A percentile compares a stretch with the other conserved stretches of the same genome.
Conservation (phyloP, 2,329 filamentous ascomycete species). For the Elsinoe fawcettii region DNA sequence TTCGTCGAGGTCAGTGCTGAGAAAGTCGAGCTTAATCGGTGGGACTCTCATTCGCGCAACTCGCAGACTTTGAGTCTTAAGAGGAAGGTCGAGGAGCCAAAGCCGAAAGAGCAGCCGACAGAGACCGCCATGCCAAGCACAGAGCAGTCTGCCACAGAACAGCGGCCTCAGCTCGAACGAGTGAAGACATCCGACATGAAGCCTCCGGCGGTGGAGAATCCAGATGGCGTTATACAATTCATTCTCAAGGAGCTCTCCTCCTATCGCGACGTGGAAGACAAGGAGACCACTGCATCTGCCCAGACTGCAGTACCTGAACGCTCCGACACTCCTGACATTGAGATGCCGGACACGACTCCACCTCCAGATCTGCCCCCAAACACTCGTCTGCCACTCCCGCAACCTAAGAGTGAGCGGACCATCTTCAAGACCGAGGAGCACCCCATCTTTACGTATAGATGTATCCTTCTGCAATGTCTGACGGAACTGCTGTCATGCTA, state of each 20-base stretch:
- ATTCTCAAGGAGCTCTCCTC: conserved; percentile 84
- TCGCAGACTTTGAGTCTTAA: conserved; percentile 49
- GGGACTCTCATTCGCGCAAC: conserved; percentile 44
- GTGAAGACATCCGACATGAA: conserved; percentile 65
- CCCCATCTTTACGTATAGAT: conserved; percentile 92
- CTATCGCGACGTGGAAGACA: conserved; percentile 88
- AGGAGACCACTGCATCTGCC: conserved; percentile 46
- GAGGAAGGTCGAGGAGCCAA: conserved; percentile 28
- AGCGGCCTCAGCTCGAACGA: conserved; percentile 34
- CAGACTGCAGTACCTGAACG: conserved; percentile 23
- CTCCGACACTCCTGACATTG: conserved; percentile 37
- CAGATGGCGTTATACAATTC: conserved; percentile 92
- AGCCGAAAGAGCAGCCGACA: conserved; percentile 16
- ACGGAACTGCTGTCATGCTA: conserved; percentile 87
- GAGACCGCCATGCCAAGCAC: conserved; percentile 2
- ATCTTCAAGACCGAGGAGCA: conserved; percentile 87
- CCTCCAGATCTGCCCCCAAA: conserved; percentile 25
- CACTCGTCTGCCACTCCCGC: not conserved
- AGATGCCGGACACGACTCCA: conserved; percentile 37
- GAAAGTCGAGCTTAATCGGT: conserved; percentile 65
- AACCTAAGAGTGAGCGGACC: conserved; percentile 57
- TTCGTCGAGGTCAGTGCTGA: conserved; percentile 87
- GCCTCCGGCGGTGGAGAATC: conserved; percentile 78
- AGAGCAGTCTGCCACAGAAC: conserved; percentile 32
- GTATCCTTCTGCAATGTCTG: conserved; percentile 86